Evolutionary conservation across 768 basidiomycete species (phyloP).

Genomic region (Clitopilus hobsonii): DNA sequence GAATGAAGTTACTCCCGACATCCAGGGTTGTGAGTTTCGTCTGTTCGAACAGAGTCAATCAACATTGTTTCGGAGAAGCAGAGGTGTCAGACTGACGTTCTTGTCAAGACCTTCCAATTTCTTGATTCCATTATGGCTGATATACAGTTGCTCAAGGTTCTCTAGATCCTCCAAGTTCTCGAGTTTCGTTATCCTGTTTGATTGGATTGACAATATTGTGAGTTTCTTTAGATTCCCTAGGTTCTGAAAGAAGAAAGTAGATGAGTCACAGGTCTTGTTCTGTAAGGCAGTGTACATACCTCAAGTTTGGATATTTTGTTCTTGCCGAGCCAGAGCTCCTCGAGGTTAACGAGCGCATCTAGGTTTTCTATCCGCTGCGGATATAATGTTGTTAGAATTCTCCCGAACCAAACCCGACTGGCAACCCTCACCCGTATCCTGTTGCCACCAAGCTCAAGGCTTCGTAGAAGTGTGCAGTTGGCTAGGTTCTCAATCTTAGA

Average conservation of each 20-base stretch:
- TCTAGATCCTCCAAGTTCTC: conserved; percentile 73
- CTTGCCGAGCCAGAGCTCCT: conserved; percentile 96
- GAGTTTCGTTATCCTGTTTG: conserved; percentile 87
- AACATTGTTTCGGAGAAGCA: no score
- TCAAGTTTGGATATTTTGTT: conserved; percentile 92
- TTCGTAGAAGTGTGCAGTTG: conserved; percentile 53
- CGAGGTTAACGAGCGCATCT: conserved; percentile 73
- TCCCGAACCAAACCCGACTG: no score
- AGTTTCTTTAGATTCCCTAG: conserved; percentile 66
- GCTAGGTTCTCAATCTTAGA: conserved; percentile 68
- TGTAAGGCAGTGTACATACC: conserved; percentile 31
- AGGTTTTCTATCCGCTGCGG: conserved; percentile 79
- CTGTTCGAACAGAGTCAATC: no score
- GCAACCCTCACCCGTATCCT: conserved; percentile 71
- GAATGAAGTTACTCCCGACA: conserved; percentile 80
- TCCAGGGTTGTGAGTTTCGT: conserved; percentile 80
- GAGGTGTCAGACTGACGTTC: conserved; percentile 50
- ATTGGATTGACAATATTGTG: conserved; percentile 85
- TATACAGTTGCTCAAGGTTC: conserved; percentile 82
- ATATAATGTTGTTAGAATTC: no score
- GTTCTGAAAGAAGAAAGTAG: conserved; percentile 40
- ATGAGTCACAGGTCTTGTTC: not conserved
- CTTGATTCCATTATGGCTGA: conserved; percentile 90
- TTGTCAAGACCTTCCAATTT: conserved; percentile 80
- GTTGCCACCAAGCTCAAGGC: conserved; percentile 93